Evolutionary conservation across 805 yeast species (phyloP), one percentile per base, ranked within the genome.

Genomic region (Candida golubevii): DNA sequence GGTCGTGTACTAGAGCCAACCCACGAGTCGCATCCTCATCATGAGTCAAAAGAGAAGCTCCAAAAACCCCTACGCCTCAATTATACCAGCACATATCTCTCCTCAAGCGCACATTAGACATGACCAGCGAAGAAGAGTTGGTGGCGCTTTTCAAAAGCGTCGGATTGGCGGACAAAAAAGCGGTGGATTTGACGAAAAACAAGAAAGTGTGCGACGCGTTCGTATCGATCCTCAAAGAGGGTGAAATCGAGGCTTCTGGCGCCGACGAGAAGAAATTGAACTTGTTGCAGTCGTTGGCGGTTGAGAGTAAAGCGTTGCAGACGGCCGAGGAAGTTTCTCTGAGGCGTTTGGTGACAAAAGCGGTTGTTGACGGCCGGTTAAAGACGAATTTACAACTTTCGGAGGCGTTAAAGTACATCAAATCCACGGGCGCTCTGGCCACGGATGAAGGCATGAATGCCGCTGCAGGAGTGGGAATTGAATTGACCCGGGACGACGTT

Each of bases 171-270:
- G 91, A 84, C 13, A 72, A 80, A 54, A 88, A 87, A 62, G 74
- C 86, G 47, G 78, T 80, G 39, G 98, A 93, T 60, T 83, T 89
- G 45, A 64, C 80, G 45, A 91, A 88, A 64, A 91, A 93, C 70
- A 82, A 82, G 61, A 90, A 90, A 64, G 95, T 90, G 34, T 78
- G 91, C 13, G 70, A 71, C 34, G 79, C 95, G 1, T 74, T 93
- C 41, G 74, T 72, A 28, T 77, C 77, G 32, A 75, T 89, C 47
- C 71, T 85, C 44, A 56, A 60, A 23, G 79, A 78, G 42, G 69
- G 76, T 18, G 39, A 57, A 26, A 38, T 51, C 23, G 51, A 46
- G 26, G 57, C 57, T 32, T 48, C 61, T 40, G 58, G 68, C 29
- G 62, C 79, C 53, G 85, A 82, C 49, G 85, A 82, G 55, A 66